Percentiles rank a stretch among this genome's conserved stretches.
Evolutionary conservation across 768 basidiomycete species (phyloP).

Genomic region (Mycena rosella): DNA sequence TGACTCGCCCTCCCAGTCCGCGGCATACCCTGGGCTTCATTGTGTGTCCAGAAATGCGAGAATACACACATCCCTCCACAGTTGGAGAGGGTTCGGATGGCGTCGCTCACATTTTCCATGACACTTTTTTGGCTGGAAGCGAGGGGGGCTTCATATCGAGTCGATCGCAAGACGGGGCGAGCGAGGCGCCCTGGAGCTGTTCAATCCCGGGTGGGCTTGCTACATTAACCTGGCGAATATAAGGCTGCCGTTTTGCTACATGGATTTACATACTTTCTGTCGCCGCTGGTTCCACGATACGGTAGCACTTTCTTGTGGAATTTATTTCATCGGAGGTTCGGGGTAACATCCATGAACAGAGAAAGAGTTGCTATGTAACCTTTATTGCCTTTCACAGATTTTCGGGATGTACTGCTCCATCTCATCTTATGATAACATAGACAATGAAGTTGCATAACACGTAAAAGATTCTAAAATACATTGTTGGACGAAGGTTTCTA

Average conservation of each 20-base stretch:
- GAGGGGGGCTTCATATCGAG: slow-evolving; percentile 66
- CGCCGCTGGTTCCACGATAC: too few relatives aligned
- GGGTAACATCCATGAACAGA: too few relatives aligned
- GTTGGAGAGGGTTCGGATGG: slow-evolving; percentile 20
- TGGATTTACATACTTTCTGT: too few relatives aligned
- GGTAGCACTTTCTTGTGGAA: too few relatives aligned
- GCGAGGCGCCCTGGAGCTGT: slow-evolving; percentile 56
- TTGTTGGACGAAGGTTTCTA: not conserved
- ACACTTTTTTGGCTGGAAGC: slow-evolving; percentile 61
- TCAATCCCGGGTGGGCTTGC: slow-evolving; percentile 52
- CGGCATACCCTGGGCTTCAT: slow-evolving; percentile 33
- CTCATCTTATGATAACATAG: too few relatives aligned
- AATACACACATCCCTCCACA: not conserved
- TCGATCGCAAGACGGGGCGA: slow-evolving; percentile 25
- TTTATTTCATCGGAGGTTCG: too few relatives aligned
- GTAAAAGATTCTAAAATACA: too few relatives aligned
- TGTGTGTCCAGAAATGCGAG: slow-evolving; percentile 37
- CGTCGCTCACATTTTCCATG: slow-evolving; percentile 37
- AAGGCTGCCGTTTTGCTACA: too few relatives aligned
- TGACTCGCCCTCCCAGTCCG: slow-evolving; percentile 6
- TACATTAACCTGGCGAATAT: slow-evolving; percentile 39
- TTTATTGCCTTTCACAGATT: too few relatives aligned
- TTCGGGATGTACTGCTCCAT: too few relatives aligned
- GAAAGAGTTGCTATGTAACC: too few relatives aligned
- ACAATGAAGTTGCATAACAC: too few relatives aligned